These are phyloP conservation scores for Babjeviella inositovora DNA, from an alignment of 805 yeast genomes.

Conservation along the genomic window DNA sequence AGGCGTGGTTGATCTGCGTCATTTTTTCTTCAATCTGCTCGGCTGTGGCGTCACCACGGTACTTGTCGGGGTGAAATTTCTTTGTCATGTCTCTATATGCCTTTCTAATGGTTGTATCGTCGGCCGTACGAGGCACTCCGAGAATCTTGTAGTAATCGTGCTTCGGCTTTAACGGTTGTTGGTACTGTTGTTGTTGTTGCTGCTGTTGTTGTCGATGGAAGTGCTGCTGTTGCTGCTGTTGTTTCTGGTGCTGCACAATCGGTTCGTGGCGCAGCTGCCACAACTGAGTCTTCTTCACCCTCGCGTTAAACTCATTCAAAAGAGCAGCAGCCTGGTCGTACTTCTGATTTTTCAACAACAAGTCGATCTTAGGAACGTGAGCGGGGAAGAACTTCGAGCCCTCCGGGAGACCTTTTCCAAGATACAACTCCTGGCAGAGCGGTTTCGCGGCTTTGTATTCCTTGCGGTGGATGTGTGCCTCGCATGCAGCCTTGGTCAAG, in stretches of 20 bases:
- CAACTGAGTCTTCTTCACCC: slow-evolving; percentile 19
- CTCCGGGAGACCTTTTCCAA: slow-evolving; percentile 1
- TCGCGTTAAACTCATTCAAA: slow-evolving; percentile 14
- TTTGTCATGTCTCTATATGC: slow-evolving; percentile 70
- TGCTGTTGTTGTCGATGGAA: slow-evolving; percentile 16
- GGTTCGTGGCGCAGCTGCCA: slow-evolving; percentile 14
- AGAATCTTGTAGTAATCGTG: slow-evolving; percentile 71
- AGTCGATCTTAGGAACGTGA: slow-evolving; percentile 15
- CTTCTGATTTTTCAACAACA: slow-evolving; percentile 13
- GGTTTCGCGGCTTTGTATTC: slow-evolving; percentile 2
- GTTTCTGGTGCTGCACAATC: slow-evolving; percentile 11
- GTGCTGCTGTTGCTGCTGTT: slow-evolving; percentile 10
- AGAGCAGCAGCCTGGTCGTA: slow-evolving; percentile 19
- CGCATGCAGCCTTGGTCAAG: slow-evolving; percentile 3
- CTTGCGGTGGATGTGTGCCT: slow-evolving; percentile 2
- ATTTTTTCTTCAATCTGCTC: slow-evolving; percentile 68
- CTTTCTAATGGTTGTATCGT: slow-evolving; percentile 55
- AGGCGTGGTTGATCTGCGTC: slow-evolving; percentile 88
- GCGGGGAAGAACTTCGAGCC: slow-evolving; percentile 19
- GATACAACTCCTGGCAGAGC: slow-evolving; percentile 2
- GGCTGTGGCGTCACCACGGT: slow-evolving; percentile 47
- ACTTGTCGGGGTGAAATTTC: slow-evolving; percentile 86
- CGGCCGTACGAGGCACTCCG: slow-evolving; percentile 53
- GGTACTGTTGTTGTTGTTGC: slow-evolving; percentile 20
- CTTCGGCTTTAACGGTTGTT: slow-evolving; percentile 26